Base-by-base conservation (phyloP, 192 early-diverging fungal species). In the Linnemannia zychae region DNA sequence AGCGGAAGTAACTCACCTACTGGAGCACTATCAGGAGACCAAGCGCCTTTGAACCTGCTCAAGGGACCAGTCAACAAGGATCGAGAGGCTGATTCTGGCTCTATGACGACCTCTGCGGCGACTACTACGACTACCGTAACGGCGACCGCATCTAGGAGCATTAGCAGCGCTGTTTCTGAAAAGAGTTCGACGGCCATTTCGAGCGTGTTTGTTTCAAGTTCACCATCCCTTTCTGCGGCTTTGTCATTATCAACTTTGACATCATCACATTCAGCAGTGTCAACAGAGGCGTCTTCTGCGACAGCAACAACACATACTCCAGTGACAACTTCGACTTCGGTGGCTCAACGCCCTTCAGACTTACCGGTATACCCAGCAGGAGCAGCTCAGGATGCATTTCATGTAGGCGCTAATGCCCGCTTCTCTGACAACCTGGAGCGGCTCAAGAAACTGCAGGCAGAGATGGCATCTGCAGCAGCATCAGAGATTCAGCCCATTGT, bases 21-120 rank as follows among this genome's bases (percentile, higher is more conserved):
- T 44, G 40, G 40, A 44, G 40, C 4, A 44, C 40, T 44, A 9
- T 44, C 40, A 31, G 57, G 28, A 57, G 52, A n/a, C 24, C 52
- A 57, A n/a, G 4, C 2, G 34, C 78, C 48, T 3, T 49, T 67
- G 33, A 50, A 57, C 50, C 66, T 80, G 13, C 7, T 80, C 24
- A 80, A 53, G 71, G 60, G 57, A 12, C 0, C 24, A 31, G 24
- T 28, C 13, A 63, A 31, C n/a, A 31, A 6, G 40, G 40, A 44
- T 44, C 40, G 40, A 44, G 40, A 44, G 40, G n/a, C n/a, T n/a
- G n/a, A n/a, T n/a, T 53, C 52, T n/a, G 12, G 53, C 24, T 60
- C 24, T 9, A 13, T 28, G 57, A 31, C 57, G 57, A 60, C 24
- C 28, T 60, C 28, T 31, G 24, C 24, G 12, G 24, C 24, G 28